Conservation (phyloP, 495 filamentous ascomycete species). For the Neurospora sp. region DNA sequence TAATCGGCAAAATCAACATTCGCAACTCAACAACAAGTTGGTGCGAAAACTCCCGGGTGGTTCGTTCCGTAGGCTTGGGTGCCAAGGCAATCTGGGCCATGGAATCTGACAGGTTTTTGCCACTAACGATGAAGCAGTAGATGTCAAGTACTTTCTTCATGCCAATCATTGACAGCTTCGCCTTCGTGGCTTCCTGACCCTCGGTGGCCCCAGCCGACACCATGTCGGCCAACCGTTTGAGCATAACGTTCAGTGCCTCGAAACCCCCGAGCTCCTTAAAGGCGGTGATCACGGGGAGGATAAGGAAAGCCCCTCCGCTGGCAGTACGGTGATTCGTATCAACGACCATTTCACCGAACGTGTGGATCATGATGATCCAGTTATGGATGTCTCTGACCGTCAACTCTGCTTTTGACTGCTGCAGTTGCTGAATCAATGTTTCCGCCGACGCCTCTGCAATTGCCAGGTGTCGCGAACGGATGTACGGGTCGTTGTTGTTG, state of each 20-base stretch:
- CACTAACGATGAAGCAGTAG: slow-evolving; percentile 62
- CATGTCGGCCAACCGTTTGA: slow-evolving; percentile 61
- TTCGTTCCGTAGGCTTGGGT: slow-evolving; percentile 38
- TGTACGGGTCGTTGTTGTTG: slow-evolving; percentile 50
- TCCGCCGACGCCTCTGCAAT: slow-evolving; percentile 73
- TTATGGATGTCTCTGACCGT: slow-evolving; percentile 53
- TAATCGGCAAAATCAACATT: slow-evolving; percentile 68
- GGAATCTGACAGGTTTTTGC: slow-evolving; percentile 71
- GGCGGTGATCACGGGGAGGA: slow-evolving; percentile 71
- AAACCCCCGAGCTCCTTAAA: slow-evolving; percentile 79
- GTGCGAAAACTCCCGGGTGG: slow-evolving; percentile 49
- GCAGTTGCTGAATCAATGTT: slow-evolving; percentile 56
- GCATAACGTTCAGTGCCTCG: slow-evolving; percentile 58
- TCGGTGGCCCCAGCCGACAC: slow-evolving; percentile 34
- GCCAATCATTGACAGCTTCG: slow-evolving; percentile 38
- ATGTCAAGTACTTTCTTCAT: slow-evolving; percentile 79
- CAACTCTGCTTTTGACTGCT: slow-evolving; percentile 11
- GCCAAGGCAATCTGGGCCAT: slow-evolving; percentile 52
- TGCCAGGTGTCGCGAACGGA: slow-evolving; percentile 53
- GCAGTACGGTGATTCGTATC: slow-evolving; percentile 48
- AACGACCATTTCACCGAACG: slow-evolving; percentile 66
- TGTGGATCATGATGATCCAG: slow-evolving; percentile 69
- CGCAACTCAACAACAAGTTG: slow-evolving; percentile 87
- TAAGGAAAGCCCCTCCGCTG: slow-evolving; percentile 50
- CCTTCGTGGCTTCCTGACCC: slow-evolving; percentile 23